Conservation (phyloP, 2,329 filamentous ascomycete genomes). For the Chrysoporthe cubensis region DNA sequence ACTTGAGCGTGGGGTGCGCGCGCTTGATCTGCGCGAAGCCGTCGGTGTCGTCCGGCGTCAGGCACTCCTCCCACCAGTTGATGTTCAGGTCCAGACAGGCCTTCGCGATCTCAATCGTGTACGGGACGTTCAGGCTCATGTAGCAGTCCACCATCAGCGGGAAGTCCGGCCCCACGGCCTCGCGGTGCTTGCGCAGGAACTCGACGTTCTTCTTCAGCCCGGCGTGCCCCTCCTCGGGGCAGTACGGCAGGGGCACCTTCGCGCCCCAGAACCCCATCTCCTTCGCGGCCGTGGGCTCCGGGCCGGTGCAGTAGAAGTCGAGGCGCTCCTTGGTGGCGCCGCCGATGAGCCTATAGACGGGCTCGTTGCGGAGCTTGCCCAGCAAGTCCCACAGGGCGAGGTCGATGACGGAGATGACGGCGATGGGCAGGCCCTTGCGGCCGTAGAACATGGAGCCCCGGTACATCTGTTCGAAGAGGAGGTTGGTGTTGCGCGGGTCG, state of each 20-base stretch:
- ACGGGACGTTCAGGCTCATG: constrained; percentile 91
- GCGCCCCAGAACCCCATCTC: constrained; percentile 87
- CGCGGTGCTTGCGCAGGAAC: constrained; percentile 82
- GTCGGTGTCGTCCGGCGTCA: constrained; percentile 89
- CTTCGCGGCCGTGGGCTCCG: constrained; percentile 79
- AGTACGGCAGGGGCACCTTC: constrained; percentile 89
- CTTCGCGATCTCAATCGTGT: constrained; percentile 89
- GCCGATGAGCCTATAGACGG: constrained; percentile 92
- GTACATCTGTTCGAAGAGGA: constrained; percentile 97
- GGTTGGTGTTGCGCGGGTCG: constrained; percentile 88
- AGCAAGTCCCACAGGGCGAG: constrained; percentile 90
- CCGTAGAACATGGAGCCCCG: constrained; percentile 95
- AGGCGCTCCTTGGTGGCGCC: constrained; percentile 83
- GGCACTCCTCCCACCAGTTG: constrained; percentile 97
- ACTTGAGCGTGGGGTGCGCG: constrained; percentile 87
- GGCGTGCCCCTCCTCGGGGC: constrained; percentile 81
- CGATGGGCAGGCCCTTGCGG: constrained; percentile 85
- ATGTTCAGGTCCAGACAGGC: constrained; percentile 82
- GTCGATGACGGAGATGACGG: constrained; percentile 93
- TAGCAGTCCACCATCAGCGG: constrained; percentile 96
- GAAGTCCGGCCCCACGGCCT: constrained; percentile 85
- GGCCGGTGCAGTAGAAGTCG: constrained; percentile 94
- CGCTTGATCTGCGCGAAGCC: constrained; percentile 89
- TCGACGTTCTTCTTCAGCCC: constrained; percentile 89
- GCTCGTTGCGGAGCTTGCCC: constrained; percentile 88